Evolutionary conservation across 768 basidiomycete genomes (phyloP).

Genomic region (Amylocystis lapponica): DNA sequence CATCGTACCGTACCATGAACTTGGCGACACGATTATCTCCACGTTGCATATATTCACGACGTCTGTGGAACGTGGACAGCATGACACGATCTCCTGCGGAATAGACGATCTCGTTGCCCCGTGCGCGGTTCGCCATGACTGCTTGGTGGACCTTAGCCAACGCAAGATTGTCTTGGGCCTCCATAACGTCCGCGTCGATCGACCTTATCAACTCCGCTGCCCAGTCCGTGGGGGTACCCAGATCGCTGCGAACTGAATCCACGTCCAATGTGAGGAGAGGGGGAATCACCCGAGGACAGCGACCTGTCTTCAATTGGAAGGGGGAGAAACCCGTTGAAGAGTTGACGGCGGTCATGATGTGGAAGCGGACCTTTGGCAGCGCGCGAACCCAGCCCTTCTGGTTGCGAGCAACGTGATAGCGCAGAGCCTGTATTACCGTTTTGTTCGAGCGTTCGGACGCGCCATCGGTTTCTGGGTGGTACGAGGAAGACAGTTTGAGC

Average conservation of each 20-base stretch:
- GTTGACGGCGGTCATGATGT: too few species aligned
- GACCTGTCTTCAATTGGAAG: too few species aligned
- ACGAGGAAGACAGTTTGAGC: slow-evolving; percentile 27
- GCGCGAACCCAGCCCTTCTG: slow-evolving; percentile 13
- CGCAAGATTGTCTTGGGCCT: slow-evolving; percentile 31
- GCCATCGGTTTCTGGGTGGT: slow-evolving; percentile 34
- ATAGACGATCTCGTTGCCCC: slow-evolving; percentile 18
- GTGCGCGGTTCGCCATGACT: slow-evolving; percentile 20
- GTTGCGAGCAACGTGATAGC: slow-evolving; percentile 16
- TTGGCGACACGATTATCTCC: slow-evolving; percentile 31
- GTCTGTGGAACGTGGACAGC: slow-evolving; percentile 27
- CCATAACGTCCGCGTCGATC: slow-evolving; percentile 17
- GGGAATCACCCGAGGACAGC: too few species aligned
- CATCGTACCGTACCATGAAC: slow-evolving; percentile 34
- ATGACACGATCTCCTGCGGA: slow-evolving; percentile 29
- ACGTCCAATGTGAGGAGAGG: too few species aligned
- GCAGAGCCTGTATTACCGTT: slow-evolving; percentile 19
- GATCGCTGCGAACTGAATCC: too few species aligned
- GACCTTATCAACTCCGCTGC: too few species aligned
- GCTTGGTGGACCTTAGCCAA: slow-evolving; percentile 24
- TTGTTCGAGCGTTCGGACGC: slow-evolving; percentile 24
- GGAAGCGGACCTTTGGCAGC: slow-evolving; percentile 18
- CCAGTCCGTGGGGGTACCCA: too few species aligned
- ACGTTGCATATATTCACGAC: slow-evolving; percentile 19
- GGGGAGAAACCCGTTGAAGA: too few species aligned